These are phyloP conservation scores for Gonium pectorale DNA, from an alignment of 139 green algal species.

Conservation along the genomic window DNA sequence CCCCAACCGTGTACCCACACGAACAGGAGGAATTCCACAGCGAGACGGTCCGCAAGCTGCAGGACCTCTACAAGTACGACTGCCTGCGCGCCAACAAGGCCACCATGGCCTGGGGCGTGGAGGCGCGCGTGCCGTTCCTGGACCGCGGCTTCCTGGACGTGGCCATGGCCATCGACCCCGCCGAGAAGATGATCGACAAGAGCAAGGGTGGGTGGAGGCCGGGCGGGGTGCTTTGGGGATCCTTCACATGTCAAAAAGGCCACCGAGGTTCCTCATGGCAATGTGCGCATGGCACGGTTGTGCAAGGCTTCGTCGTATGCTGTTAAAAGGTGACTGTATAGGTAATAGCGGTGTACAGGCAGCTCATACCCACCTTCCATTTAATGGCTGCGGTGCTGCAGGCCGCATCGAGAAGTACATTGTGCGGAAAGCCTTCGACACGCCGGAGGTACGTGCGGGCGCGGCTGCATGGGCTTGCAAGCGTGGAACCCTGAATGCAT, in stretches of 20 bases:
- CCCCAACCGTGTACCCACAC: too few relatives aligned
- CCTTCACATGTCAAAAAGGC: too few relatives aligned
- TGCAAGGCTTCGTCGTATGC: too few relatives aligned
- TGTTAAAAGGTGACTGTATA: too few relatives aligned
- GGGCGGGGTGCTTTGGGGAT: too few relatives aligned
- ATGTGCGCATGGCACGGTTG: too few relatives aligned
- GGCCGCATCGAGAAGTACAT: conserved; percentile 97
- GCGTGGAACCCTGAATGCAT: not conserved
- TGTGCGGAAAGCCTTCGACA: conserved; percentile 97
- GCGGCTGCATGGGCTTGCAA: not conserved
- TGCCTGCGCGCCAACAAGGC: conserved; percentile 97
- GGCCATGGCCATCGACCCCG: conserved; percentile 92
- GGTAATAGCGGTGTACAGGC: too few relatives aligned
- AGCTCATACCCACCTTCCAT: too few relatives aligned
- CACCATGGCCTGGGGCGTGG: conserved; percentile 94
- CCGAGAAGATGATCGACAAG: conserved; percentile 93
- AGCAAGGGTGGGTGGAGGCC: conserved; percentile 50
- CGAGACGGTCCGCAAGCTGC: conserved; percentile 92
- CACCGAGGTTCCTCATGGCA: too few relatives aligned
- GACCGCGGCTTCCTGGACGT: conserved; percentile 92
- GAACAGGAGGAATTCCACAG: conserved; percentile 89
- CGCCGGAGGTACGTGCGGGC: conserved; percentile 84
- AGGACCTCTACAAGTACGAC: conserved; percentile 94
- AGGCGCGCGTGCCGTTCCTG: conserved; percentile 95
- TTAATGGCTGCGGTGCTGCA: conserved; percentile 3